Evolutionary conservation across 2,329 filamentous ascomycete genomes (phyloP), one percentile per base, ranked within the genome.

Genomic region (Botrytis fabae): DNA sequence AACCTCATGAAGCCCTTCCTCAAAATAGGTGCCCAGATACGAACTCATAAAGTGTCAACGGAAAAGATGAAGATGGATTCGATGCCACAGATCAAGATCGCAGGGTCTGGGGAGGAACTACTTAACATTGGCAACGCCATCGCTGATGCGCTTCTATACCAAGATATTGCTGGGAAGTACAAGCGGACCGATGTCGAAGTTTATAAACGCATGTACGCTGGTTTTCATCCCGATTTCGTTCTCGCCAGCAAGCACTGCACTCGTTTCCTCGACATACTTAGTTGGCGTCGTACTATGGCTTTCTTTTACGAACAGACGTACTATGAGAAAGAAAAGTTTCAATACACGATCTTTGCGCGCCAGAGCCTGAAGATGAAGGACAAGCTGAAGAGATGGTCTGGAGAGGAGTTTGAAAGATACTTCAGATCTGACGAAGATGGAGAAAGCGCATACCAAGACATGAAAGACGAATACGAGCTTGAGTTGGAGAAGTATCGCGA

Each of bases 281-380:
- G 59, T 62, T 70, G 69, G 69, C 69, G 69, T 48, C 54, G 40
- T 16, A 70, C 69, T 22, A 70, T 70, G 69, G 59, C 54, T n/a
- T 62, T 70, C 69, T 70, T 70, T 16, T 70, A 70, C 28, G 69
- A 70, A 14, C 69, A 70, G n/a, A 28, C 69, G 18, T 70, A 70
- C 25, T 62, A 62, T 20, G 54, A 62, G 14, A 70, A 68, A 18
- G 65, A 68, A 1, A 57, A 68, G 48, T 68, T 68, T 32, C 65
- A 68, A 32, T 32, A 68, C 18, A 68, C 65, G 9, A 10, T 68
- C 12, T 68, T 57, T 28, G 65, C 65, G 35, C 65, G 65, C 25
- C 65, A 68, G 65, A 68, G 65, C 7, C 28, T 68, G 25, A 57
- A 42, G 20, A 57, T 68, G 48, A 68, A 68, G 48, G n/a, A 57